A percentile compares a stretch with the other conserved stretches of the same genome.
Evolutionary conservation across 2,329 filamentous ascomycete genomes (phyloP).

Genomic region (Penicillium sp.): DNA sequence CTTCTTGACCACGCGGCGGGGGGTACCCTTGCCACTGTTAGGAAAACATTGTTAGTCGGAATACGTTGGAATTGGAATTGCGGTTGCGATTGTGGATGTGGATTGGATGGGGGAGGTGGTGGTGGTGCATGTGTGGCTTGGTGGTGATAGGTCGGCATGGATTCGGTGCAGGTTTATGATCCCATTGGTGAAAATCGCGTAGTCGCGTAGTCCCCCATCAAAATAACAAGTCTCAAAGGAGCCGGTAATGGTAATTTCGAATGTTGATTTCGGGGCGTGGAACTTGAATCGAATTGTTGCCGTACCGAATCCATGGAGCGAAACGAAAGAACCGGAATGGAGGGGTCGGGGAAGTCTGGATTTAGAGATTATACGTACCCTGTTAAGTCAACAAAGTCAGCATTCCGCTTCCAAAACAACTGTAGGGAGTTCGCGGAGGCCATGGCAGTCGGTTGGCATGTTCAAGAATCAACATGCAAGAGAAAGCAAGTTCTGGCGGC

Average conservation of each 20-base stretch:
- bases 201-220: background rate
- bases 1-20: conserved; percentile 97
- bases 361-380: conserved; percentile 28
- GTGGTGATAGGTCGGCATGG: background rate
- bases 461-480: background rate
- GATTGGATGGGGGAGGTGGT: background rate
- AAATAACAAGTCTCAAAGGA: background rate
- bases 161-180: background rate
- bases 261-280: background rate
- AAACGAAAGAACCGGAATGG: background rate
- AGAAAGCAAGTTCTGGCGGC: background rate
- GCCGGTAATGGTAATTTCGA: background rate
- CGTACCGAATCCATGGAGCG: background rate
- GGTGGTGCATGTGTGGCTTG: background rate
- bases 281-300: background rate
- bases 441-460: background rate
- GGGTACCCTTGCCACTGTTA: conserved; percentile 90
- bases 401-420: background rate
- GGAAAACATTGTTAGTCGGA: conserved; percentile 20
- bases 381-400: conserved; percentile 19
- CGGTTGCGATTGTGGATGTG: background rate
- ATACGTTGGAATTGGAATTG: background rate
- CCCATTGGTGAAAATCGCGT: background rate
- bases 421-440: background rate
- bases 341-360: conserved; percentile 3